A percentile compares a stretch with the other conserved stretches of the same genome.
Conservation (phyloP, 2,329 filamentous ascomycete genomes). For the Plectosphaerella cucumerina region DNA sequence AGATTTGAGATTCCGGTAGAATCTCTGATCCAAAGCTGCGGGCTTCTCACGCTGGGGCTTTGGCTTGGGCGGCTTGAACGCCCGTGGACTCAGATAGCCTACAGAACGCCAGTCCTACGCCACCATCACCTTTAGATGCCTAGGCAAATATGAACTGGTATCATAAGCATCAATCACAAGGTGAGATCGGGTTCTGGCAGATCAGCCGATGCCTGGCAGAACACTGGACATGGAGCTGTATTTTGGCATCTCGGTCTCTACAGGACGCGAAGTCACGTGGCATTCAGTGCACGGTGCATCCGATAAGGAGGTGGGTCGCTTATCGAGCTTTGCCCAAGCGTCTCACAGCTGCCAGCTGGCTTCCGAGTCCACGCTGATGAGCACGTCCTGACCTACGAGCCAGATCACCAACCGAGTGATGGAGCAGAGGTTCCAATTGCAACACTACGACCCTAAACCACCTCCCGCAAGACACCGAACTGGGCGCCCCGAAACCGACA, state of each 20-base stretch:
- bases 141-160: too few species aligned
- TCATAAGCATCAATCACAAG: too few species aligned
- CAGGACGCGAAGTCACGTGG: too few species aligned
- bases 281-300: not conserved
- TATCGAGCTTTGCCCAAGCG: not conserved
- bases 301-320: not conserved
- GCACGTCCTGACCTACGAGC: constrained; percentile 7
- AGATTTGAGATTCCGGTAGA: too few species aligned
- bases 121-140: too few species aligned
- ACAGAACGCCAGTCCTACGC: too few species aligned
- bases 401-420: constrained; percentile 14
- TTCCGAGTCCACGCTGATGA: not conserved
- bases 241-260: not conserved
- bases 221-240: not conserved
- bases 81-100: too few species aligned
- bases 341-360: not conserved
- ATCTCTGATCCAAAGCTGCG: too few species aligned
- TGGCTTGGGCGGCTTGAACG: too few species aligned
- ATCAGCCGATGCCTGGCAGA: not conserved
- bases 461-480: constrained; percentile 3
- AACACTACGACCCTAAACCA: constrained; percentile 4
- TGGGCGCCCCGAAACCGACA: constrained; percentile 20
- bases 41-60: too few species aligned
- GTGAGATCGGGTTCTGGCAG: too few species aligned
- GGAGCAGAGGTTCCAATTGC: constrained; percentile 14